A percentile compares a stretch with the other conserved stretches of the same genome.
These are phyloP conservation scores for Rhodosporidiobolus odoratus DNA, from an alignment of 768 basidiomycete species.

Conservation along the genomic window DNA sequence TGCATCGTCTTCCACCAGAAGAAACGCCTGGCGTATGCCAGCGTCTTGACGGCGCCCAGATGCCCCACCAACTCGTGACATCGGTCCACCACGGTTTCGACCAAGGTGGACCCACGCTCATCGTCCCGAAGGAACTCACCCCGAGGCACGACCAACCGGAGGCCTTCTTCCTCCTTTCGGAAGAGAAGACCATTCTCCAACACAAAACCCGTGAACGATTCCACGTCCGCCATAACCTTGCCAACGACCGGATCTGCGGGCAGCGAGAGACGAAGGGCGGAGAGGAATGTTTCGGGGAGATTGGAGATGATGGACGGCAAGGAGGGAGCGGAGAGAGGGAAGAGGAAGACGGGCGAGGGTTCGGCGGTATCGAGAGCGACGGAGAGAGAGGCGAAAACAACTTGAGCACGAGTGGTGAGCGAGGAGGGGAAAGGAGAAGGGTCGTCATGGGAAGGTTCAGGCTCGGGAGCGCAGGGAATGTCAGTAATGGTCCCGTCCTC, in stretches of 20 bases:
- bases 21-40: neutral
- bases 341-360: neutral
- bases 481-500: neutral
- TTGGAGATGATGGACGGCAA: neutral
- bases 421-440: neutral
- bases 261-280: neutral
- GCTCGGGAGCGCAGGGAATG: neutral
- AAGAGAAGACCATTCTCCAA: neutral
- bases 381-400: too few relatives aligned
- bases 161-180: neutral
- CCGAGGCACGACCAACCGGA: constrained; percentile 2
- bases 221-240: neutral
- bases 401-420: neutral
- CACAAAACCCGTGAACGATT: neutral
- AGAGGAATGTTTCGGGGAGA: neutral
- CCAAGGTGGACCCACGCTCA: neutral
- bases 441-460: neutral
- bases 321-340: neutral
- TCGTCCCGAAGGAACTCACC: too few relatives aligned
- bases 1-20: constrained; percentile 16
- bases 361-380: neutral
- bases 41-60: neutral
- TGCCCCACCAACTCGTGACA: constrained; percentile 8
- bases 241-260: neutral
- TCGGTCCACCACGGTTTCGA: neutral